Conservation (phyloP, 2,329 filamentous ascomycete genomes). For the Paraconiothyrium sp. region DNA sequence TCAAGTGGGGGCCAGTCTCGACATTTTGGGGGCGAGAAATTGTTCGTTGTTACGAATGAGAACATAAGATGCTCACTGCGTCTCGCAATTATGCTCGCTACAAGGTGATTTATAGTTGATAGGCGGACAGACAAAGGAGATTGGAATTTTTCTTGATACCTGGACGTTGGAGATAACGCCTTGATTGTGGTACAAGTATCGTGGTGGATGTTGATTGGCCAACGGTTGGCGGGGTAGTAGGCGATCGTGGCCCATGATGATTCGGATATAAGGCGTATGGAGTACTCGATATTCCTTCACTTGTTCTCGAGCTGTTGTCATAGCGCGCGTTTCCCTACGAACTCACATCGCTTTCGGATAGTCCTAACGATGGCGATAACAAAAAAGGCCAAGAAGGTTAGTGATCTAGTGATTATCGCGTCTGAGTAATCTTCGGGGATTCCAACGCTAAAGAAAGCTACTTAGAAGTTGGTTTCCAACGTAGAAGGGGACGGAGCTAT, state of each 20-base stretch:
- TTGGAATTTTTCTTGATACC: not conserved
- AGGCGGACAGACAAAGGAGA: too few relatives aligned
- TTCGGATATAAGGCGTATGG: conserved; percentile 9
- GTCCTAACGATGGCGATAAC: conserved; percentile 7
- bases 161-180: not conserved
- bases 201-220: conserved; percentile 15
- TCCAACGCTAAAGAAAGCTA: conserved; percentile 10
- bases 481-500: not conserved
- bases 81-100: not conserved
- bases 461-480: not conserved
- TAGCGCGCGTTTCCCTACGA: not conserved
- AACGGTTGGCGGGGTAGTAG: conserved; percentile 6
- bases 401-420: conserved; percentile 6
- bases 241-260: not conserved
- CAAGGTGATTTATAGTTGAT: not conserved
- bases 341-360: conserved; percentile 6
- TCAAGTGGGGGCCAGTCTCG: too few relatives aligned
- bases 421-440: conserved; percentile 6
- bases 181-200: conserved; percentile 2
- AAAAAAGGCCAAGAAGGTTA: conserved; percentile 3
- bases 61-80: not conserved
- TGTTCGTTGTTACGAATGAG: too few relatives aligned
- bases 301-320: conserved; percentile 2
- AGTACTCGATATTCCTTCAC: conserved; percentile 5
- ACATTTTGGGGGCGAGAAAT: too few relatives aligned